Evolutionary conservation across 2,329 filamentous ascomycete species (phyloP).

Genomic region (Nigrospora oryzae): DNA sequence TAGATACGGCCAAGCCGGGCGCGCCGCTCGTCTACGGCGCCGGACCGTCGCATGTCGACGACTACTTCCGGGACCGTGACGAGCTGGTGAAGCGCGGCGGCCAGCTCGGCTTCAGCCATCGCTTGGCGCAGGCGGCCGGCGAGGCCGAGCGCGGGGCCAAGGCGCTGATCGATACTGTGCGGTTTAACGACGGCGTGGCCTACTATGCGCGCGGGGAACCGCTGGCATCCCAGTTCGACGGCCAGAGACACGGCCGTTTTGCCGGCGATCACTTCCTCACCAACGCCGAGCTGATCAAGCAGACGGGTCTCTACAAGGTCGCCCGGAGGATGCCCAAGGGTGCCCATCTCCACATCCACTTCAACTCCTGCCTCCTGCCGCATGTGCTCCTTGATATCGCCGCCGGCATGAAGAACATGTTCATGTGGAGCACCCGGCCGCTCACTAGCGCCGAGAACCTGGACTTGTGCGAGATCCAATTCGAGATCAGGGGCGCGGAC

Average conservation of each 20-base stretch:
- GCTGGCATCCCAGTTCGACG: slow-evolving; percentile 8
- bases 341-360: slow-evolving; percentile 66
- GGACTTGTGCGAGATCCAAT: slow-evolving; percentile 51
- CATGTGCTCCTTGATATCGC: slow-evolving; percentile 46
- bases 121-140: slow-evolving; percentile 3
- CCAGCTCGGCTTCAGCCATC: slow-evolving; percentile 1
- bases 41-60: neutral
- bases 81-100: slow-evolving; percentile 1
- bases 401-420: slow-evolving; percentile 55
- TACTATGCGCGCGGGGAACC: slow-evolving; percentile 4
- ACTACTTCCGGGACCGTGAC: slow-evolving; percentile 2
- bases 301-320: slow-evolving; percentile 49
- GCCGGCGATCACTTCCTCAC: slow-evolving; percentile 50
- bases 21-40: neutral
- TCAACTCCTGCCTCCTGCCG: slow-evolving; percentile 64
- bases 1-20: neutral
- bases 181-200: slow-evolving; percentile 8
- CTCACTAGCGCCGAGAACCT: slow-evolving; percentile 36
- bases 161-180: slow-evolving; percentile 1
- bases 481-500: slow-evolving; percentile 33
- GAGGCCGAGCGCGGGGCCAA: slow-evolving; percentile 6
- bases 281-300: slow-evolving; percentile 42
- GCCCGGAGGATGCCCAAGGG: slow-evolving; percentile 60
- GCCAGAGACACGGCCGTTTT: slow-evolving; percentile 35
- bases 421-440: slow-evolving; percentile 53